phyloP scores from a whole-genome alignment of 2,329 filamentous ascomycete species.

The Claviceps capensis region DNA sequence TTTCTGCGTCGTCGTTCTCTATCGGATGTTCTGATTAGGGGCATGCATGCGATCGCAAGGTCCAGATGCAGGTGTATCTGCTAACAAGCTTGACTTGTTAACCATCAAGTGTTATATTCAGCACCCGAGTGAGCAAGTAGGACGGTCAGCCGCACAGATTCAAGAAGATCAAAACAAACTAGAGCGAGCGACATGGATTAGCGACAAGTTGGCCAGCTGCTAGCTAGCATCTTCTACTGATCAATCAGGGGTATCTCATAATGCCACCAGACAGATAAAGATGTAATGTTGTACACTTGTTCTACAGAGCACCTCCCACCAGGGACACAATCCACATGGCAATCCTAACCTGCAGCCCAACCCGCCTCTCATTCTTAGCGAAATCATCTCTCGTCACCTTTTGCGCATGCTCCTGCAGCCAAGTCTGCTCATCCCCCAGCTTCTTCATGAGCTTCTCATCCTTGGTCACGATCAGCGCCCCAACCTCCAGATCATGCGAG shows the following conservation, averaged over 20 bases:
- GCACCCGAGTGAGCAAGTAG: too few relatives aligned
- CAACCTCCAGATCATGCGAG: conserved; percentile 79
- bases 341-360: conserved; percentile 69
- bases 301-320: conserved; percentile 72
- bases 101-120: too few relatives aligned
- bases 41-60: too few relatives aligned
- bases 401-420: conserved; percentile 62
- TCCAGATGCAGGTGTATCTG: too few relatives aligned
- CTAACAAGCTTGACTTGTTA: too few relatives aligned
- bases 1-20: too few relatives aligned
- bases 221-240: not conserved
- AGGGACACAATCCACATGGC: conserved; percentile 90
- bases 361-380: conserved; percentile 65
- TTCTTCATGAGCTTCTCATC: conserved; percentile 58
- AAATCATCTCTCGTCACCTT: conserved; percentile 65
- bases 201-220: not conserved
- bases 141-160: too few relatives aligned
- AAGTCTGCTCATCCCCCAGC: conserved; percentile 66
- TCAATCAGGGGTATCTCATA: conserved; percentile 3
- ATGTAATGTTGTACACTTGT: conserved; percentile 4
- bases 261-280: not conserved
- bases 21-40: too few relatives aligned
- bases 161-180: too few relatives aligned
- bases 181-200: not conserved
- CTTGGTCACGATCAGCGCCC: conserved; percentile 70